phyloP scores from a whole-genome alignment of 495 filamentous ascomycete species.

The Parathielavia appendiculata region DNA sequence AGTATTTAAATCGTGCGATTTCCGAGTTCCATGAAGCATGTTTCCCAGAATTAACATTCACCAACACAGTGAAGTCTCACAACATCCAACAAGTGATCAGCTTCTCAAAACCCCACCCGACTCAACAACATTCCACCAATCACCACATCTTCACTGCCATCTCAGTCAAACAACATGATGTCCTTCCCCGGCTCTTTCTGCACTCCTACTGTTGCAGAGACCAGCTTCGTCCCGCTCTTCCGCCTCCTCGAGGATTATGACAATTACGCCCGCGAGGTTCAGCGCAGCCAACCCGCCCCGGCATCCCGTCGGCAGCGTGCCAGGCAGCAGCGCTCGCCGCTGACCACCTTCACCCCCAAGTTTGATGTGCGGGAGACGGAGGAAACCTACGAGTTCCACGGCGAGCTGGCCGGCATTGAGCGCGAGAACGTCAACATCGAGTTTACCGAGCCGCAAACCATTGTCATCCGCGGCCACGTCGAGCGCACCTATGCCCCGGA shows the following conservation, averaged over 20 bases:
- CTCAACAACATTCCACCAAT: constrained; percentile 2
- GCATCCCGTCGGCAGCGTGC: constrained; percentile 6
- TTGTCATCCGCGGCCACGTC: constrained; percentile 65
- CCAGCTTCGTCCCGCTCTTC: constrained; percentile 63
- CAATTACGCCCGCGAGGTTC: constrained; percentile 40
- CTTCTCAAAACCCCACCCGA: background rate
- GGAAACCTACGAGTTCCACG: constrained; percentile 70
- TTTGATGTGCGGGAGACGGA: constrained; percentile 76
- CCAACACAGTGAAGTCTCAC: background rate
- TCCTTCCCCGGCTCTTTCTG: constrained; percentile 62
- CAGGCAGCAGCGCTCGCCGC: constrained; percentile 23
- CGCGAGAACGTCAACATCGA: constrained; percentile 75
- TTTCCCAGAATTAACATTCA: background rate
- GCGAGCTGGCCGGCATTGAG: constrained; percentile 80
- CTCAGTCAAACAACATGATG: constrained; percentile 46
- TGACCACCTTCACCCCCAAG: constrained; percentile 32
- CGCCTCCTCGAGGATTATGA: constrained; percentile 73
- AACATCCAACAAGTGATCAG: background rate
- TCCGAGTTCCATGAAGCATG: constrained; percentile 14
- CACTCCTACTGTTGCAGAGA: constrained; percentile 33
- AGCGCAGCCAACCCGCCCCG: constrained; percentile 11
- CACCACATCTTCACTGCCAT: background rate
- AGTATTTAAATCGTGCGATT: constrained; percentile 6
- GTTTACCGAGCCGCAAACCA: constrained; percentile 73
- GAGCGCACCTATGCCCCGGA: constrained; percentile 52